Percentiles rank a stretch among this genome's conserved stretches.
Evolutionary conservation across 306 rosid species (phyloP).

Genomic region (Gastrolobium bilobum): DNA sequence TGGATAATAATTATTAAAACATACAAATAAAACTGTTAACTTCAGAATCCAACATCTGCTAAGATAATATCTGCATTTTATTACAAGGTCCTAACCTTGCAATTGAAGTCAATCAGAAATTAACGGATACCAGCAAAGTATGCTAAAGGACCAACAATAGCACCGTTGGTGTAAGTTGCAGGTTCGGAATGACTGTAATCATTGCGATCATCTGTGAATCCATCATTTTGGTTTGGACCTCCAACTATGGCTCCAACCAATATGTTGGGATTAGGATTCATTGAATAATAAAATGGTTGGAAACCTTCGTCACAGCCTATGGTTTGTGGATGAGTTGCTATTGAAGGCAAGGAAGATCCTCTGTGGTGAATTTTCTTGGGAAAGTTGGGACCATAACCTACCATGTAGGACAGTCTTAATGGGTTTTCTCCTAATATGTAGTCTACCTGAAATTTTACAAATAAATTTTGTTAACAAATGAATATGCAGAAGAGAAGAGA

Average conservation of each 20-base stretch:
- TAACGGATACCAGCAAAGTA: conserved; percentile 65
- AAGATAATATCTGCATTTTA: conserved; percentile 41
- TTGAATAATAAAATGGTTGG: conserved; percentile 68
- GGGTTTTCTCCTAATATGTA: conserved; percentile 90
- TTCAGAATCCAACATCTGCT: conserved; percentile 39
- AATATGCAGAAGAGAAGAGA: not conserved
- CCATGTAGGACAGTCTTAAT: conserved; percentile 89
- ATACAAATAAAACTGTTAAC: conserved; percentile 41
- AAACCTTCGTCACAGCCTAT: conserved; percentile 88
- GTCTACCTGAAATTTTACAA: conserved; percentile 70
- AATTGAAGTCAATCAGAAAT: conserved; percentile 18
- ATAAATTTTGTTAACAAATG: not conserved
- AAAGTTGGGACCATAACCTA: conserved; percentile 76
- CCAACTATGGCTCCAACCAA: conserved; percentile 87
- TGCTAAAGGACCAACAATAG: conserved; percentile 84
- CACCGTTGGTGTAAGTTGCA: conserved; percentile 84
- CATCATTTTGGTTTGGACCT: conserved; percentile 89
- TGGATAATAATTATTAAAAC: not conserved
- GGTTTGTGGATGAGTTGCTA: conserved; percentile 66
- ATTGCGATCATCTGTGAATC: conserved; percentile 75
- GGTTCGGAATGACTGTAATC: conserved; percentile 94
- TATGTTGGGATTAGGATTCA: conserved; percentile 81
- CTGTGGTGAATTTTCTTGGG: conserved; percentile 93
- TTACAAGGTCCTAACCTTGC: conserved; percentile 34
- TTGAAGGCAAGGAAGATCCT: conserved; percentile 92